Percentiles rank a stretch among this genome's conserved stretches.
These are phyloP conservation scores for Blastobotrys proliferans DNA, from an alignment of 1,139 yeast genomes.

Conservation along the genomic window DNA sequence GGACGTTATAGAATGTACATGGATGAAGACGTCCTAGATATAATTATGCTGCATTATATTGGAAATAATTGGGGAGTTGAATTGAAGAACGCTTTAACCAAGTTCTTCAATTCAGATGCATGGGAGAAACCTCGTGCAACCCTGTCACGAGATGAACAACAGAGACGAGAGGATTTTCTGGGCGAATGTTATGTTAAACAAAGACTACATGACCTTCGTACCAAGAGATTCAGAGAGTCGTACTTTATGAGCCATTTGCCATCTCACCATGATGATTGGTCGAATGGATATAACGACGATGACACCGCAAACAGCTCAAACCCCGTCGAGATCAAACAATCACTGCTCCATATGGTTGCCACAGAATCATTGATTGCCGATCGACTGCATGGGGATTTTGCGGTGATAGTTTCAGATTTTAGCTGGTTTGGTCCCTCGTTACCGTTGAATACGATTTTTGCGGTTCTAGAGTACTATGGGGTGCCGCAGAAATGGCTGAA, in stretches of 20 bases:
- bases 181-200: background rate
- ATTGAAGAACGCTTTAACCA: conserved; percentile 1
- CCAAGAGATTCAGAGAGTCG: background rate
- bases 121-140: conserved; percentile 8
- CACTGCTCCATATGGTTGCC: conserved; percentile 11
- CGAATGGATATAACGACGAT: too few relatives aligned
- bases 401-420: conserved; percentile 20
- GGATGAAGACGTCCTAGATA: conserved; percentile 21
- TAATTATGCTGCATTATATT: conserved; percentile 16
- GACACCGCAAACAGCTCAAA: too few relatives aligned
- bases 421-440: conserved; percentile 23
- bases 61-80: conserved; percentile 16
- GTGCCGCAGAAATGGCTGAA: conserved; percentile 18
- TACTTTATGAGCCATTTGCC: conserved; percentile 10
- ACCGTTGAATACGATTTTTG: conserved; percentile 17
- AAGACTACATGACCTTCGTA: background rate
- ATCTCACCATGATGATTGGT: background rate
- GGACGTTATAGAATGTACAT: conserved; percentile 20
- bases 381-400: conserved; percentile 15
- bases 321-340: conserved; percentile 13
- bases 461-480: conserved; percentile 19
- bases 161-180: conserved; percentile 3
- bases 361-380: conserved; percentile 16
- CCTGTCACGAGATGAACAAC: conserved; percentile 4
- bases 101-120: conserved; percentile 9